phyloP scores from a whole-genome alignment of 23 red algal genomes.

The Gracilaria caudata region DNA sequence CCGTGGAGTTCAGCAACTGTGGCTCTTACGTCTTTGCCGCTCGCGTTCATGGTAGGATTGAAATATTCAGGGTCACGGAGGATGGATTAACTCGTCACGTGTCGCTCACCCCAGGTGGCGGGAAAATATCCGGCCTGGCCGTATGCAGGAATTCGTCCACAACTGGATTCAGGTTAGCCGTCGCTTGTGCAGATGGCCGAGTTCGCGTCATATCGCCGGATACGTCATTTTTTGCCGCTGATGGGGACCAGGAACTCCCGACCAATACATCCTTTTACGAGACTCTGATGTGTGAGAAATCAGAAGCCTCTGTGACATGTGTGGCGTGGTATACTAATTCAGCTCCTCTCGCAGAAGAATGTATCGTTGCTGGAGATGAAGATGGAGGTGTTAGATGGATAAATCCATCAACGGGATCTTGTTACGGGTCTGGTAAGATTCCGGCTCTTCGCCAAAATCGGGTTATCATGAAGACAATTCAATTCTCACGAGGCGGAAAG shows the following conservation, averaged over 20 bases:
- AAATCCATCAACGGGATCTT: slow-evolving; percentile 20
- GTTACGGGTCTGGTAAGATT: slow-evolving; percentile 28
- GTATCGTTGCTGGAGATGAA: slow-evolving; percentile 47
- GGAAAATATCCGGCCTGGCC: slow-evolving; percentile 17
- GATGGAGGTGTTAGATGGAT: slow-evolving; percentile 55
- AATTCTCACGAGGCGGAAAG: slow-evolving; percentile 19
- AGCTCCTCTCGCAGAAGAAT: neutral
- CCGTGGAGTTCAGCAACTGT: slow-evolving; percentile 29
- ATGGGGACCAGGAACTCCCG: slow-evolving; percentile 16
- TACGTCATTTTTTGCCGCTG: neutral
- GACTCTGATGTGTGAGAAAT: neutral
- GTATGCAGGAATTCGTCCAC: neutral
- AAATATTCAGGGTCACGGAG: slow-evolving; percentile 18
- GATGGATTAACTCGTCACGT: slow-evolving; percentile 34
- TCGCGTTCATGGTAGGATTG: slow-evolving; percentile 7
- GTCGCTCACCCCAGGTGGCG: slow-evolving; percentile 29
- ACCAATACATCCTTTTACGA: slow-evolving; percentile 36
- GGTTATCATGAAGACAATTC: slow-evolving; percentile 48
- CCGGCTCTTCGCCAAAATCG: neutral
- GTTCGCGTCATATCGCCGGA: slow-evolving; percentile 33
- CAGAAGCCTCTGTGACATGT: slow-evolving; percentile 11
- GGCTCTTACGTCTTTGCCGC: slow-evolving; percentile 34
- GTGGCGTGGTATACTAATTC: slow-evolving; percentile 13
- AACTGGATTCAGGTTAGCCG: slow-evolving; percentile 1
- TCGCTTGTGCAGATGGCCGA: slow-evolving; percentile 47